Evolutionary conservation across 2,329 filamentous ascomycete genomes (phyloP).

Genomic region (Talaromyces sp.): DNA sequence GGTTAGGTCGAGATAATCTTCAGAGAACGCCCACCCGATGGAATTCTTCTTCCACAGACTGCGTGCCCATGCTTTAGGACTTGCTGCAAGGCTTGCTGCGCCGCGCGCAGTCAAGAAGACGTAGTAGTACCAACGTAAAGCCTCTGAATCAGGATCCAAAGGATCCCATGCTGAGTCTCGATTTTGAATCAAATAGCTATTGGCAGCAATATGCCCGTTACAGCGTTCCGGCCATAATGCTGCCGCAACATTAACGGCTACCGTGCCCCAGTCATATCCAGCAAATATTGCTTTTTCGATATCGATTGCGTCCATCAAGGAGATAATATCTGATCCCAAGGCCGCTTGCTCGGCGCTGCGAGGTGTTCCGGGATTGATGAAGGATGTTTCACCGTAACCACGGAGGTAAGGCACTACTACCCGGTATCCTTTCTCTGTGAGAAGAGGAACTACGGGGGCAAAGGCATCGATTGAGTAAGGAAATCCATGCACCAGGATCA

Average conservation of each 20-base stretch:
- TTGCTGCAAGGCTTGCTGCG: slow-evolving; percentile 12
- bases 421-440: slow-evolving; percentile 15
- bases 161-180: slow-evolving; percentile 16
- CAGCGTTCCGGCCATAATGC: slow-evolving; percentile 23
- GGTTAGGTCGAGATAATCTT: slow-evolving; percentile 16
- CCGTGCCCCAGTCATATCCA: slow-evolving; percentile 24
- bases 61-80: slow-evolving; percentile 15
- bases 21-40: slow-evolving; percentile 16
- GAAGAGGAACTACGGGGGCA: slow-evolving; percentile 16
- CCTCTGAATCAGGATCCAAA: slow-evolving; percentile 13
- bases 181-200: slow-evolving; percentile 14
- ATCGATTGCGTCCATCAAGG: slow-evolving; percentile 18
- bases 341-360: slow-evolving; percentile 23
- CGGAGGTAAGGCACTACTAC: slow-evolving; percentile 24
- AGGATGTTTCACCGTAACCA: slow-evolving; percentile 20
- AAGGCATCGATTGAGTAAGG: slow-evolving; percentile 22
- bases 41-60: slow-evolving; percentile 20
- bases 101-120: slow-evolving; percentile 20
- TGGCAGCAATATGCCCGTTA: slow-evolving; percentile 19
- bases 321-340: slow-evolving; percentile 19
- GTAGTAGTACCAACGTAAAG: slow-evolving; percentile 21
- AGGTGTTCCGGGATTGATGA: slow-evolving; percentile 14
- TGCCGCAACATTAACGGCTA: slow-evolving; percentile 16
- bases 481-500: slow-evolving; percentile 21
- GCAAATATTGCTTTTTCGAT: slow-evolving; percentile 21